These are phyloP conservation scores for Geotrichum citri-aurantii DNA, from an alignment of 1,139 yeast species.

Conservation along the genomic window DNA sequence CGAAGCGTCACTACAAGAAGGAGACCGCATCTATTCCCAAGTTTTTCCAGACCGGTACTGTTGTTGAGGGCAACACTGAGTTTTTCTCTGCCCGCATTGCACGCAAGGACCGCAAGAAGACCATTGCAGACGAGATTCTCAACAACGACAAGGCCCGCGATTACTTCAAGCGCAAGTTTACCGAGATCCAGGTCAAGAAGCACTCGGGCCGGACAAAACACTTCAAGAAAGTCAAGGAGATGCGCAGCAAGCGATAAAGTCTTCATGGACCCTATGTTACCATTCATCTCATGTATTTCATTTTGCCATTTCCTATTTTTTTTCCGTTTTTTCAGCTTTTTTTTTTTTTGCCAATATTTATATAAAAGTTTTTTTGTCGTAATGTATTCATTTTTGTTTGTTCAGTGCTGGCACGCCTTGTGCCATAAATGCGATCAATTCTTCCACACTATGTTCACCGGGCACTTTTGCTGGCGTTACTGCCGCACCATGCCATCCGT, in stretches of 20 bases:
- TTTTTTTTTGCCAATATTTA: not conserved
- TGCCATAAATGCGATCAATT: constrained; percentile 28
- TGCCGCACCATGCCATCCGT: constrained; percentile 4
- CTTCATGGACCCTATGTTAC: not conserved
- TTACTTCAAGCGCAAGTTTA: constrained; percentile 80
- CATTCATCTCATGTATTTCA: not conserved
- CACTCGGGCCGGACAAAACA: constrained; percentile 71
- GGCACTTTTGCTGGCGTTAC: constrained; percentile 6
- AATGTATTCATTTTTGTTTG: not conserved
- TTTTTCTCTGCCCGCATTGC: constrained; percentile 65
- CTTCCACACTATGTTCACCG: constrained; percentile 30
- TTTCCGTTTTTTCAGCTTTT: not conserved
- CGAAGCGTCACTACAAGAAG: constrained; percentile 90
- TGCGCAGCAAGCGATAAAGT: constrained; percentile 48
- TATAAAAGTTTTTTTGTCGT: not conserved
- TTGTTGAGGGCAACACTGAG: constrained; percentile 76
- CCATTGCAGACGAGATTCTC: constrained; percentile 77
- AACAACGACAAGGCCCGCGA: constrained; percentile 62
- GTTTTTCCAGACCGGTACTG: constrained; percentile 82
- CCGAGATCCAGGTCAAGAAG: constrained; percentile 68
- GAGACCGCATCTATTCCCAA: constrained; percentile 79
- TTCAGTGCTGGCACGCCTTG: constrained; percentile 22
- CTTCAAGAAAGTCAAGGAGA: constrained; percentile 59
- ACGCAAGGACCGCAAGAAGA: constrained; percentile 66
- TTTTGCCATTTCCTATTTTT: not conserved